Percentiles rank a stretch among this genome's conserved stretches.
These are phyloP conservation scores for Corrigiola litoralis DNA, from an alignment of 179 eudicot species.

Conservation along the genomic window DNA sequence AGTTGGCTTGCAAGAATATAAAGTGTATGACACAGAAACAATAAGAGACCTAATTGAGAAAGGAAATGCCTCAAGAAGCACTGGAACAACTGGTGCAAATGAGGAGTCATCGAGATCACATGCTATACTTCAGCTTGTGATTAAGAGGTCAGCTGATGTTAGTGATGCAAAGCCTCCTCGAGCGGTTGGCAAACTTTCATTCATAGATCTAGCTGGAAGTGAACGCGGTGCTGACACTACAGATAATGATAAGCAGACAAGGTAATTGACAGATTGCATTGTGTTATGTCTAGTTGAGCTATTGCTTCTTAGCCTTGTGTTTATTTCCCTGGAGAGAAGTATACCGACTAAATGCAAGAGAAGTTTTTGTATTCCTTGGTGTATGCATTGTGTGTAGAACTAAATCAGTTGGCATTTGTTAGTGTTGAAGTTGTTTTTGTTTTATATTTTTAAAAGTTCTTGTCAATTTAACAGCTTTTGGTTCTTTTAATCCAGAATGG, in stretches of 20 bases:
- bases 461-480: not conserved
- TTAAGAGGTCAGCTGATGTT: constrained; percentile 72
- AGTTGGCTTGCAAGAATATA: constrained; percentile 93
- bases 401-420: too few relatives aligned
- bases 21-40: constrained; percentile 66
- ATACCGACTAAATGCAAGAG: too few relatives aligned
- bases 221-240: constrained; percentile 99
- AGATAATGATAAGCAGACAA: constrained; percentile 95
- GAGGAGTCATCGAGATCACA: constrained; percentile 98
- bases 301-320: not conserved
- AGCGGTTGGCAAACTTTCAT: constrained; percentile 85
- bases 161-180: constrained; percentile 75
- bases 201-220: constrained; percentile 99
- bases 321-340: too few relatives aligned
- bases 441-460: not conserved
- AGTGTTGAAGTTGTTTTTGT: too few relatives aligned
- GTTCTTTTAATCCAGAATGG: constrained; percentile 55
- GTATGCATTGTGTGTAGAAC: too few relatives aligned
- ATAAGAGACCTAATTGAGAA: constrained; percentile 78
- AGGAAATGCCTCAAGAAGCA: constrained; percentile 93
- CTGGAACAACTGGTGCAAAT: constrained; percentile 97
- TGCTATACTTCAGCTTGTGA: constrained; percentile 92
- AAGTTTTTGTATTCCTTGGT: too few relatives aligned
- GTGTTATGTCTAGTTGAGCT: not conserved
- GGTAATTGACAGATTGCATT: constrained; percentile 29